phyloP scores from a whole-genome alignment of 495 filamentous ascomycete species.

The Aspergillus mulundensis region DNA sequence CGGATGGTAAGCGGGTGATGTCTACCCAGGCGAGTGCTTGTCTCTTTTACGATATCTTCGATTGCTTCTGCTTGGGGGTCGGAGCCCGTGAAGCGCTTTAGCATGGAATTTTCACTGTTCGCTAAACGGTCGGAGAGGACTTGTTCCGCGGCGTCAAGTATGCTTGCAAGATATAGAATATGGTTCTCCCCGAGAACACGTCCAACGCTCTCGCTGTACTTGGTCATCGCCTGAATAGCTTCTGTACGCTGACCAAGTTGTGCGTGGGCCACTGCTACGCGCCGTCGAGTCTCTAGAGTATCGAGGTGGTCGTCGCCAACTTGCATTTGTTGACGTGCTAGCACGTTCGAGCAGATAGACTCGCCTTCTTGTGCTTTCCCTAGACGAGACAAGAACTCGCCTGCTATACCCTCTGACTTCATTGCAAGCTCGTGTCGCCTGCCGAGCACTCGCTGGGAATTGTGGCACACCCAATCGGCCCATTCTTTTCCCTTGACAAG shows the following conservation, averaged over 20 bases:
- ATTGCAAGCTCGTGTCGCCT: constrained; percentile 30
- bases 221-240: constrained; percentile 25
- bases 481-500: constrained; percentile 29
- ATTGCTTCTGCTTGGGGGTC: constrained; percentile 11
- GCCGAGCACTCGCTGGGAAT: constrained; percentile 29
- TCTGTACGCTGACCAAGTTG: constrained; percentile 22
- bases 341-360: constrained; percentile 33
- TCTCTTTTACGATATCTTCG: constrained; percentile 21
- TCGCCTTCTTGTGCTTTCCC: constrained; percentile 32
- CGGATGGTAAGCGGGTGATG: constrained; percentile 27
- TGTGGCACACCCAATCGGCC: constrained; percentile 33
- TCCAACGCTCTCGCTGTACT: constrained; percentile 21
- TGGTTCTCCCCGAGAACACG: constrained; percentile 31
- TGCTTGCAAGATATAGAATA: constrained; percentile 22
- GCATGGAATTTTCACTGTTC: neutral
- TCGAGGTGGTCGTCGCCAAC: constrained; percentile 36
- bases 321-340: constrained; percentile 37
- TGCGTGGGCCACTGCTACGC: constrained; percentile 26
- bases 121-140: constrained; percentile 21
- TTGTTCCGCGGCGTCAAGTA: constrained; percentile 27
- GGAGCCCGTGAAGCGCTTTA: constrained; percentile 17
- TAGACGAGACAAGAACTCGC: constrained; percentile 26
- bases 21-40: constrained; percentile 20
- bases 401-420: constrained; percentile 33
- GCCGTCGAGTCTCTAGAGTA: constrained; percentile 32